Conservation (phyloP, 129 eudicot genomes). For the Pittosporum tobira region DNA sequence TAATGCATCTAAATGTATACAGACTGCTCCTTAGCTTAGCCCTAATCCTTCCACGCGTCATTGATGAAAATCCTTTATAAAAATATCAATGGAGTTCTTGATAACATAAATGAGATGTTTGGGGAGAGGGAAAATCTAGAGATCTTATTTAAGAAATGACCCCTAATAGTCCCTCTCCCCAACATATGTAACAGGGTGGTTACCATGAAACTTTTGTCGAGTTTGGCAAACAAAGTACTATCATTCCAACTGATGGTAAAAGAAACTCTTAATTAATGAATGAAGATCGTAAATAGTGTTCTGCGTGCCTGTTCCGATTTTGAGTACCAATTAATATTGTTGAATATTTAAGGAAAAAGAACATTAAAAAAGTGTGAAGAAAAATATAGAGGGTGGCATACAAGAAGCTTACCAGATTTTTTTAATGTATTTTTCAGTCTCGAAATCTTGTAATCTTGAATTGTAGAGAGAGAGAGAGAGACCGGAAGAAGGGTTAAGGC, state of each 20-base stretch:
- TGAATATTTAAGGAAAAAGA: not conserved
- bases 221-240: too few species aligned
- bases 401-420: too few species aligned
- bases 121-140: slow-evolving; percentile 12
- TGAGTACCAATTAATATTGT: too few species aligned
- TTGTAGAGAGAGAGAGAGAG: not conserved
- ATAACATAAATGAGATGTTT: not conserved
- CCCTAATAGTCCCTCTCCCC: slow-evolving; percentile 11
- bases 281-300: too few species aligned
- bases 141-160: slow-evolving; percentile 3
- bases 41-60: slow-evolving; percentile 38
- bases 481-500: not conserved
- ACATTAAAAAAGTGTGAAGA: not conserved
- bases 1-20: slow-evolving; percentile 35
- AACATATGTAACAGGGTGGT: too few species aligned
- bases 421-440: not conserved
- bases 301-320: too few species aligned
- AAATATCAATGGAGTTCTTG: too few species aligned
- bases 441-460: too few species aligned
- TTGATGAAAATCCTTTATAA: not conserved
- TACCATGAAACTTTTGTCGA: too few species aligned
- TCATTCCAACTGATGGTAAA: too few species aligned
- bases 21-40: slow-evolving; percentile 44
- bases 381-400: not conserved
- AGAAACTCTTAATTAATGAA: too few species aligned